Base-by-base conservation (phyloP, 805 yeast genomes). In the Candida sonorensis region DNA sequence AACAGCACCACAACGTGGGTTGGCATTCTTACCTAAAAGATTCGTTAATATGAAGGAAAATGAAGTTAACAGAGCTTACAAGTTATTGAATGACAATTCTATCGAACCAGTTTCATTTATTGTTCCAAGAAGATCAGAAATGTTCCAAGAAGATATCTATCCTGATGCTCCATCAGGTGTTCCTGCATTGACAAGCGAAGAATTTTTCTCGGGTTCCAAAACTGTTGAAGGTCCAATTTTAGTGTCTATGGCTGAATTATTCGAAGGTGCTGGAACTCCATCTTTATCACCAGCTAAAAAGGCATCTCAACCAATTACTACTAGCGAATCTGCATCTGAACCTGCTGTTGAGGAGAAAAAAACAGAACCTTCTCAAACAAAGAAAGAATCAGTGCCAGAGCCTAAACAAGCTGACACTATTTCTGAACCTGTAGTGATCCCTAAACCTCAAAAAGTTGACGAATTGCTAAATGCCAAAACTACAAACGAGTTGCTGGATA, bases 61-160 rank as follows among this genome's bases (percentile, higher is more conserved):
- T 54, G 98, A 92, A 60, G 76, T 92, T 26, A 67, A 85, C 36
- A 77, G 75, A 49, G 75, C 81, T 27, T 92, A 69, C 66, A 92
- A 92, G 64, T 78, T 94, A n/a, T 83, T 85, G 19, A 81, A 80
- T 45, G 97, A 92, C 60, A 68, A 72, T 33, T 61, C 73, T 17
- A 75, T 92, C 45, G 97, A 92, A 65, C 97, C 97, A 11, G 71
- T 92, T 33, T 83, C 95, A 4, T 92, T 90, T 55, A 74, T 77
- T 46, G 96, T 90, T 36, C 99, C 98, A 44, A 77, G 97, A 67
- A 81, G 87, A 56, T 74, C 95, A 4, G 97, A 92, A 51, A 77
- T 78, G 48, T 90, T 92, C 67, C 96, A 92, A 59, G 81, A 72
- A 27, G 97, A 88, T 48, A 85, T 92, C 31, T 92, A 80, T 53